Evolutionary conservation across 352 stramenopile genomes (phyloP).

Genomic region (Paralagenidium karlingii): DNA sequence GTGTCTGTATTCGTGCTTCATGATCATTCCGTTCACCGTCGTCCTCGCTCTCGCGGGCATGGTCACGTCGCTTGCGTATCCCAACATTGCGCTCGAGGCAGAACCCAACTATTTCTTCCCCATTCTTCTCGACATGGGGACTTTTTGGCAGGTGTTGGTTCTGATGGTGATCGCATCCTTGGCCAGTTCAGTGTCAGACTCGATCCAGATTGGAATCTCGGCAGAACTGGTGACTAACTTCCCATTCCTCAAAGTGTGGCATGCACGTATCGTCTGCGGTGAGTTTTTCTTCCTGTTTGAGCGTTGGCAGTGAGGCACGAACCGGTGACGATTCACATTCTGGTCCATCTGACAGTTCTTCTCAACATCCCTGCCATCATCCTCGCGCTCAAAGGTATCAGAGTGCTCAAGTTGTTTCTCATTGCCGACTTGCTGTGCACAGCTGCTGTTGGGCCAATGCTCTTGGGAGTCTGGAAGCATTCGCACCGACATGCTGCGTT

Average conservation of each 20-base stretch:
- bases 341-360: conserved; percentile 17
- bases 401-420: conserved; percentile 61
- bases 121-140: conserved; percentile 56
- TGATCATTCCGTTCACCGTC: conserved; percentile 60
- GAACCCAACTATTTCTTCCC: conserved; percentile 54
- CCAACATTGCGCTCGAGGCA: too few species aligned
- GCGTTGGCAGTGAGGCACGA: too few species aligned
- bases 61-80: conserved; percentile 53
- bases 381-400: conserved; percentile 49
- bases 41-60: conserved; percentile 50
- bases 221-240: conserved; percentile 67
- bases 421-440: conserved; percentile 68
- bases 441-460: conserved; percentile 54
- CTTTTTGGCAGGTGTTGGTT: conserved; percentile 52
- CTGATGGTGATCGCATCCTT: conserved; percentile 58
- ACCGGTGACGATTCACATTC: too few species aligned
- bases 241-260: conserved; percentile 29
- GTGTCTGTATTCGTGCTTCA: conserved; percentile 22
- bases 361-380: conserved; percentile 55
- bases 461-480: conserved; percentile 43
- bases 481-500: conserved; percentile 24
- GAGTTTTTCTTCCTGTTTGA: conserved; percentile 1
- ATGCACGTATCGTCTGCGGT: conserved; percentile 44
- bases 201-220: conserved; percentile 61
- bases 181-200: conserved; percentile 44